Percentiles rank a stretch among this genome's conserved stretches.
phyloP scores from a whole-genome alignment of 2,329 filamentous ascomycete species.

The Didymella segeticola region DNA sequence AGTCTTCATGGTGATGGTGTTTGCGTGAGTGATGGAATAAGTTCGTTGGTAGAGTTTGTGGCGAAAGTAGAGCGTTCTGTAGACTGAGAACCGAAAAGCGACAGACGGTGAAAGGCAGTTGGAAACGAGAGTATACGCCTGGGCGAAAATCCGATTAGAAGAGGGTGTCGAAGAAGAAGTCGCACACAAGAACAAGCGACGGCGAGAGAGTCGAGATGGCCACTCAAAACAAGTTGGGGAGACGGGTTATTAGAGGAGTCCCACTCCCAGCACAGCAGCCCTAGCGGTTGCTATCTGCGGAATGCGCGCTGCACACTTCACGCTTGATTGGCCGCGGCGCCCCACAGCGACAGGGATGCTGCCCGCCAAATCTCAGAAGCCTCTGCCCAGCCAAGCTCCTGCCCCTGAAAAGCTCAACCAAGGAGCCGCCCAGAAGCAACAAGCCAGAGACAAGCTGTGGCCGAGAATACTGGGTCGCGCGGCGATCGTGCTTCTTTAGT shows the following conservation, averaged over 20 bases:
- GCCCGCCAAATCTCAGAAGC: constrained; percentile 17
- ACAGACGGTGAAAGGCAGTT: constrained; percentile 14
- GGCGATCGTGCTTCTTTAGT: constrained; percentile 21
- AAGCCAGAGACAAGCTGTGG: constrained; percentile 19
- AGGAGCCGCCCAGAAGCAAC: constrained; percentile 17
- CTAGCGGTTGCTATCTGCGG: constrained; percentile 16
- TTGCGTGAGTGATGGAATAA: constrained; percentile 15
- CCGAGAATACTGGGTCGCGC: constrained; percentile 19
- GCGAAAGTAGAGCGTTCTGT: constrained; percentile 7
- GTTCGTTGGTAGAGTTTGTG: constrained; percentile 2
- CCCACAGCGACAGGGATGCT: constrained; percentile 15
- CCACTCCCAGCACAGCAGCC: constrained; percentile 2
- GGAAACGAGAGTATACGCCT: constrained; percentile 15
- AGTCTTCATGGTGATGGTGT: constrained; percentile 59
- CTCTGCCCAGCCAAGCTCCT: constrained; percentile 12
- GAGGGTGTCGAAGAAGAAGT: constrained; percentile 5
- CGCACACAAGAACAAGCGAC: constrained; percentile 17
- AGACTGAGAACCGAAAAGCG: constrained; percentile 8
- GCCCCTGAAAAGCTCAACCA: constrained; percentile 18
- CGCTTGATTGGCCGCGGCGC: constrained; percentile 9
- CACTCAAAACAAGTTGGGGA: constrained; percentile 16
- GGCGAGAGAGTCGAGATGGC: constrained; percentile 13
- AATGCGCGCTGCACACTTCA: constrained; percentile 6
- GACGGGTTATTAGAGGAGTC: constrained; percentile 14
- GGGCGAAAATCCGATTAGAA: constrained; percentile 14